Percentiles rank a stretch among this genome's conserved stretches.
phyloP scores from a whole-genome alignment of 805 yeast genomes.

The Schwanniomyces occidentalis region DNA sequence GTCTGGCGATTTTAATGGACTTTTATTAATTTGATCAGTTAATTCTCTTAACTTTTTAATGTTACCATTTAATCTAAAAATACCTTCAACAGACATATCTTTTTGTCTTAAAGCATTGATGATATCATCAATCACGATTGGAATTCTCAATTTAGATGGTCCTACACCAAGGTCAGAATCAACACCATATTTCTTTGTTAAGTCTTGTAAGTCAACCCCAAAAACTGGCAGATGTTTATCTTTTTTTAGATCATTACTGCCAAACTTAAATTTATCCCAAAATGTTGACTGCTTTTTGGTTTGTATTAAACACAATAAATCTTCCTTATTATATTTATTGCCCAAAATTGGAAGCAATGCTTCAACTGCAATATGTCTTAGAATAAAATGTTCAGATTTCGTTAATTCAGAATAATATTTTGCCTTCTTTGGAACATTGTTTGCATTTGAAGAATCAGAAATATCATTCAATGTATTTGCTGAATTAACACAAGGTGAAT shows the following conservation, averaged over 20 bases:
- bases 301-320: conserved; percentile 42
- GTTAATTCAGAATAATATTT: conserved; percentile 66
- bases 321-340: conserved; percentile 27
- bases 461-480: not conserved
- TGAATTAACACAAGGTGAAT: not conserved
- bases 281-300: conserved; percentile 45
- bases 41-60: conserved; percentile 76
- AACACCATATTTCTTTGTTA: conserved; percentile 73
- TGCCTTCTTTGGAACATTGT: conserved; percentile 8
- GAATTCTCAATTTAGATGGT: conserved; percentile 75
- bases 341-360: conserved; percentile 40
- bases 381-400: conserved; percentile 54
- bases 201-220: conserved; percentile 70
- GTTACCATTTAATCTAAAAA: conserved; percentile 94
- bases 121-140: conserved; percentile 83
- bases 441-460: conserved; percentile 1
- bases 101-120: conserved; percentile 80
- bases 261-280: conserved; percentile 54
- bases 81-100: conserved; percentile 95
- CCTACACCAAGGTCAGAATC: conserved; percentile 86
- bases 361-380: conserved; percentile 60
- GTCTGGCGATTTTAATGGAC: conserved; percentile 71
- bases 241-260: conserved; percentile 23
- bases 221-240: conserved; percentile 52
- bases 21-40: conserved; percentile 68